Evolutionary conservation across 768 basidiomycete genomes (phyloP).

Genomic region (Kwoniella dendrophila): DNA sequence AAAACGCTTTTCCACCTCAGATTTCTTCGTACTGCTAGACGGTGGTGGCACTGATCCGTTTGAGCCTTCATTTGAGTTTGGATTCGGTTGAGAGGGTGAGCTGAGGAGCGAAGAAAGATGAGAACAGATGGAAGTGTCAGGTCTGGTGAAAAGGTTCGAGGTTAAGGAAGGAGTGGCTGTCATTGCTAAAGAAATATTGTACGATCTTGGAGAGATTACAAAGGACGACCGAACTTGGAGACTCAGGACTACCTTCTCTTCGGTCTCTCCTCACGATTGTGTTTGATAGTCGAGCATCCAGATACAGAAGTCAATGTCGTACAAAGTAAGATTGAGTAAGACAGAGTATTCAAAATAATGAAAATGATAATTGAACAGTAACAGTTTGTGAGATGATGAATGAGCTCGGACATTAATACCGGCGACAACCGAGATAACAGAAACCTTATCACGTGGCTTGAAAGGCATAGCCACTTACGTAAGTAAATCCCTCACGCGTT

Average conservation of each 20-base stretch:
- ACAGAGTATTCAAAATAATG: no score
- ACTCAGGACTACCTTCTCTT: background rate
- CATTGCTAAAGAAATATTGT: constrained; percentile 3
- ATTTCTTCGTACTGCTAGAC: background rate
- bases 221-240: background rate
- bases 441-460: background rate
- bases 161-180: constrained; percentile 1
- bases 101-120: constrained; percentile 29
- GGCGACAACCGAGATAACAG: background rate
- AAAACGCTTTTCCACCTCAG: constrained; percentile 30
- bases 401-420: background rate
- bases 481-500: no score
- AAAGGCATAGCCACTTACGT: background rate
- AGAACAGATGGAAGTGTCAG: constrained; percentile 35
- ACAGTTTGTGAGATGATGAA: constrained; percentile 3
- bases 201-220: background rate
- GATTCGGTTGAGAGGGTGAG: background rate
- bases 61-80: background rate
- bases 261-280: background rate
- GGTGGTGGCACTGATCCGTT: background rate
- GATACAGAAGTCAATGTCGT: no score
- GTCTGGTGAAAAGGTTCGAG: constrained; percentile 14
- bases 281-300: no score
- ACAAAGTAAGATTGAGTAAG: background rate
- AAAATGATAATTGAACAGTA: no score